These are phyloP conservation scores for Pythium rishiriense DNA, from an alignment of 352 stramenopile species.

Conservation along the genomic window DNA sequence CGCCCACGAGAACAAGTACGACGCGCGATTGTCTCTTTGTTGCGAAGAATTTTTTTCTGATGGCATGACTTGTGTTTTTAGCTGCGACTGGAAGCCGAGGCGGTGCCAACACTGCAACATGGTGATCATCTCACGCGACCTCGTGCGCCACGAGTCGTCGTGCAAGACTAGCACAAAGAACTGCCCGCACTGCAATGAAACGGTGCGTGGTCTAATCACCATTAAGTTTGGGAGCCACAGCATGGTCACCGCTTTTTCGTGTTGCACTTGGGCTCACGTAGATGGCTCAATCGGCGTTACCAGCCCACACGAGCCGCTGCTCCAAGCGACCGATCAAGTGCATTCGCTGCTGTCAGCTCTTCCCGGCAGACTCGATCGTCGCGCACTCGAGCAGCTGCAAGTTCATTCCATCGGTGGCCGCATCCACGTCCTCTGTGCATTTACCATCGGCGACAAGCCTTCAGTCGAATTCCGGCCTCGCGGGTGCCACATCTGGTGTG, in stretches of 20 bases:
- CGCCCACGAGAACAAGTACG: slow-evolving; percentile 58
- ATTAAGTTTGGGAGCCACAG: no score
- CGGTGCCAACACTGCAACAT: slow-evolving; percentile 83
- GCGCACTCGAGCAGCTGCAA: slow-evolving; percentile 74
- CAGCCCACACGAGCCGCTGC: slow-evolving; percentile 54
- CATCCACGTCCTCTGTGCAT: slow-evolving; percentile 5
- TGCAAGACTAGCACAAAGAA: slow-evolving; percentile 67
- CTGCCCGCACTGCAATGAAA: slow-evolving; percentile 72
- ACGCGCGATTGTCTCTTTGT: background rate
- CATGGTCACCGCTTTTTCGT: background rate
- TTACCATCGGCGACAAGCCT: background rate
- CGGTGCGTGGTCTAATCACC: slow-evolving; percentile 39
- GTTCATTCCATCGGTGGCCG: slow-evolving; percentile 32
- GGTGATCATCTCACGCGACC: slow-evolving; percentile 73
- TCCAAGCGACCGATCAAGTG: slow-evolving; percentile 81
- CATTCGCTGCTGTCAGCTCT: slow-evolving; percentile 78
- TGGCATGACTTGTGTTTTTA: slow-evolving; percentile 24
- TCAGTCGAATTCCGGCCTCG: background rate
- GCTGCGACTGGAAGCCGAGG: slow-evolving; percentile 78
- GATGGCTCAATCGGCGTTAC: slow-evolving; percentile 53
- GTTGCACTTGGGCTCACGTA: slow-evolving; percentile 17
- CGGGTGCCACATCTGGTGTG: background rate
- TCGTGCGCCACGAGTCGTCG: slow-evolving; percentile 58
- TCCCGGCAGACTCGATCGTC: slow-evolving; percentile 72
- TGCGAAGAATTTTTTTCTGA: background rate